Base-by-base conservation (phyloP, 345 rosid species). In the Eucalyptus guilfoylei region DNA sequence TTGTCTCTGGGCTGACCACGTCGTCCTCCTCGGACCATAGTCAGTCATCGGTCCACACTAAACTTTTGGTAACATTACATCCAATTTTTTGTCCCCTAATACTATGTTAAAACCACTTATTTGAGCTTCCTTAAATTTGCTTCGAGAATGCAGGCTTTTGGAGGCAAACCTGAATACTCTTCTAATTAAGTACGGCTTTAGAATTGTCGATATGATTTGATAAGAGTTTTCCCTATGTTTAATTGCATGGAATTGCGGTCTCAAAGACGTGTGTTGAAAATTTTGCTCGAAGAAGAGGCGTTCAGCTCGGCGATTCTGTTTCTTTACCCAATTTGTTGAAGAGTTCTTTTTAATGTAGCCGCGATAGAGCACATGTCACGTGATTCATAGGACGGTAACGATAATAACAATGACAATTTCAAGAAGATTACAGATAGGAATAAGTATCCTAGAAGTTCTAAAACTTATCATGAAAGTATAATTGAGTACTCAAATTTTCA, bases 291-390 rank as follows among this genome's bases (percentile, higher is more conserved):
- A 62, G 16, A 69, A 69, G 7, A 3, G 80, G 24, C 2, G 2
- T 17, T 32, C 6, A 4, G 8, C 81, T 2, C 0, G 2, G 6
- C 1, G 1, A 72, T 72, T 2, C 1, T 21, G 21, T 72, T 37
- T 37, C 14, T 11, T 2, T 4, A 19, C 12, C 14, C 4, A 72
- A 7, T 72, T 72, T 72, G 8, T 37, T 37, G 81, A 37, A 19
- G 14, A 21, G 4, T 37, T 37, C 4, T 69, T 34, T 11, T 34
- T 9, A 9, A 9, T 3, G 0, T 5, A 9, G 3, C 1, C 2
- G 1, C 4, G 2, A 40, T 34, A 2, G 8, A 19, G 14, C 14
- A 9, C 1, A 10, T 19, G 9, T 21, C 44, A 34, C 2, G 2
- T 72, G 81, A 37, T 72, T 72, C 7, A 28, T 2, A 60, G 1